phyloP scores from a whole-genome alignment of 2,329 filamentous ascomycete genomes.

The Colletotrichum cuscutae region DNA sequence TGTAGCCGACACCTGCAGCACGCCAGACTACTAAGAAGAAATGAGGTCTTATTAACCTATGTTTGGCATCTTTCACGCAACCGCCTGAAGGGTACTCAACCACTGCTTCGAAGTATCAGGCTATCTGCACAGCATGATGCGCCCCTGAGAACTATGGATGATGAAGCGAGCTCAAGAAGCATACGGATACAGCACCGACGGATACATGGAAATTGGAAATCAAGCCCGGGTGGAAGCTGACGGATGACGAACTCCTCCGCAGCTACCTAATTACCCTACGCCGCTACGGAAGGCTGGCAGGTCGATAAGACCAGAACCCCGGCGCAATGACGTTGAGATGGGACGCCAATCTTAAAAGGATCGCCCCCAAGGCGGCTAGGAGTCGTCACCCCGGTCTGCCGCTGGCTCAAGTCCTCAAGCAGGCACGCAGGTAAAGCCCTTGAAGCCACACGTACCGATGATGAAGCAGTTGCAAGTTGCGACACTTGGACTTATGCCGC shows the following conservation, averaged over 20 bases:
- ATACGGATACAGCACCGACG: not conserved
- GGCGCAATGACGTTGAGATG: slow-evolving; percentile 29
- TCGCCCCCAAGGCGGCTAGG: slow-evolving; percentile 18
- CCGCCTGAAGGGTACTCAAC: slow-evolving; percentile 15
- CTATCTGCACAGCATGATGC: not conserved
- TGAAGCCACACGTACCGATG: slow-evolving; percentile 4
- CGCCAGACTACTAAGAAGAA: slow-evolving; percentile 7
- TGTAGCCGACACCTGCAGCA: slow-evolving; percentile 16
- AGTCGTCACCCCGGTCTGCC: slow-evolving; percentile 14
- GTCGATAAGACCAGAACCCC: slow-evolving; percentile 6
- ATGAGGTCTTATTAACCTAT: slow-evolving; percentile 1
- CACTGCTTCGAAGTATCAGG: slow-evolving; percentile 7
- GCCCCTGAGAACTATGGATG: not conserved
- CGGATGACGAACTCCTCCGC: slow-evolving; percentile 18
- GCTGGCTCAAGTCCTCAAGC: not conserved
- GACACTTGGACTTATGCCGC: slow-evolving; percentile 6
- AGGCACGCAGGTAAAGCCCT: not conserved
- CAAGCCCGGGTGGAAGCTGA: not conserved
- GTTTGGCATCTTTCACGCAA: slow-evolving; percentile 28
- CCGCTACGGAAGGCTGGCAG: not conserved
- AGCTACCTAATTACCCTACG: slow-evolving; percentile 6
- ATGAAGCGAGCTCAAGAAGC: not conserved
- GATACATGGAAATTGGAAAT: not conserved
- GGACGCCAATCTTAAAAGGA: slow-evolving; percentile 31
- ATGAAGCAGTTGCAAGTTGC: slow-evolving; percentile 2